Base-by-base conservation (phyloP, 2,329 filamentous ascomycete genomes). In the Claviceps purpurea region DNA sequence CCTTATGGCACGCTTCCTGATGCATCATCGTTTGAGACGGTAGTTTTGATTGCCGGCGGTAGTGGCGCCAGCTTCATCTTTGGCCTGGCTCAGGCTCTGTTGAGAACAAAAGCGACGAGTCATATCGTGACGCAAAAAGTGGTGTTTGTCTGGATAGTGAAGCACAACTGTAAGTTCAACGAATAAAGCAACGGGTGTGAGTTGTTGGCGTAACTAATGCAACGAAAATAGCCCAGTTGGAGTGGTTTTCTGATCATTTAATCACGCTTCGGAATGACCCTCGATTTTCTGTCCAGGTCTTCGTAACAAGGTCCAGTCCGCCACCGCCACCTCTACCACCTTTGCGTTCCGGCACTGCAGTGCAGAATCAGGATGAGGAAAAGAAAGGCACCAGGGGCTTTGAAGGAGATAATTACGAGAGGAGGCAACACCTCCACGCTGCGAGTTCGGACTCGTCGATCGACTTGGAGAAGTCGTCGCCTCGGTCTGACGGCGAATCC, bases 11-110 rank as follows among this genome's bases (percentile, higher is more conserved):
- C 71, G 0, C 66, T 76, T 24, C 77, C 78, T 0, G 68, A 78
- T 52, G 72, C 76, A 0, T 67, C 70, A 50, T 64, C 69, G 14
- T 77, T 71, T 54, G 76, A 82, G 60, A 76, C 75, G 56, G 68
- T 81, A 6, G 66, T 83, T n/a, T 64, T 83, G 42, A 69, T 83
- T 40, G 77, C 78, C 3, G 80, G 79, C 13, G 81, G 80, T 4
- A 78, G 77, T 49, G 80, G 81, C 2, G 79, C 76, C 2, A 81
- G 74, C 34, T 84, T 82, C 60, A 69, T 70, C 5, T 64, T 71
- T 44, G 71, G 71, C 45, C 64, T 64, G 22, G 67, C 66, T 5
- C 62, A 70, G 42, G 60, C 62, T 53, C 61, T 72, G 50, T 59
- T 73, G 13, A 63, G 58, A 48, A 62, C 56, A 14, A 55, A 61